Evolutionary conservation across 148 eudicot genomes (phyloP).

Genomic region (Chenopodium formosanum): DNA sequence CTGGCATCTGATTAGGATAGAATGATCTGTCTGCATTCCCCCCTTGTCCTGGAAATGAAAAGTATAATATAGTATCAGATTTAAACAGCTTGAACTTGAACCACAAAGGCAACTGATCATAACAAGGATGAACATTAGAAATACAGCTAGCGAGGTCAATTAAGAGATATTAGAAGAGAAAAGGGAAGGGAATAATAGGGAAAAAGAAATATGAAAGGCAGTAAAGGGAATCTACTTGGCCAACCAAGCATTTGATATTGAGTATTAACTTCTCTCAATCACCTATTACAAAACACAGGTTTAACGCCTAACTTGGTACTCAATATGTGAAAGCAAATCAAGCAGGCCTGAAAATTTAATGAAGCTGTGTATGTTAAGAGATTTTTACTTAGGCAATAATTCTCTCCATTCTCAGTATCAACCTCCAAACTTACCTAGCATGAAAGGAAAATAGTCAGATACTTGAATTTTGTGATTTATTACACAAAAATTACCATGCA

Average conservation of each 20-base stretch:
- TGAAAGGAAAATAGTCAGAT: not conserved
- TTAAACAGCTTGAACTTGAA: not conserved
- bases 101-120: not conserved
- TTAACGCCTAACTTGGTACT: not conserved
- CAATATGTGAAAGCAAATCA: not conserved
- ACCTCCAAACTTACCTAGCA: not conserved
- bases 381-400: not conserved
- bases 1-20: slow-evolving; percentile 35
- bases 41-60: slow-evolving; percentile 37
- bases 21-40: slow-evolving; percentile 33
- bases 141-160: not conserved
- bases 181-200: not conserved
- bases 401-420: not conserved
- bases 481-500: not conserved
- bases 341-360: not conserved
- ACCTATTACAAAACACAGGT: not conserved
- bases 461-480: not conserved
- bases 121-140: not conserved
- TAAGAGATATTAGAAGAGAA: not conserved
- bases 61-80: not conserved
- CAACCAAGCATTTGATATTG: not conserved
- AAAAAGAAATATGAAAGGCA: not conserved
- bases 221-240: not conserved
- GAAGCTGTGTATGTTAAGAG: not conserved
- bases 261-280: not conserved